Conservation (phyloP, 345 rosid genomes). For the Eutrema yunnanense region DNA sequence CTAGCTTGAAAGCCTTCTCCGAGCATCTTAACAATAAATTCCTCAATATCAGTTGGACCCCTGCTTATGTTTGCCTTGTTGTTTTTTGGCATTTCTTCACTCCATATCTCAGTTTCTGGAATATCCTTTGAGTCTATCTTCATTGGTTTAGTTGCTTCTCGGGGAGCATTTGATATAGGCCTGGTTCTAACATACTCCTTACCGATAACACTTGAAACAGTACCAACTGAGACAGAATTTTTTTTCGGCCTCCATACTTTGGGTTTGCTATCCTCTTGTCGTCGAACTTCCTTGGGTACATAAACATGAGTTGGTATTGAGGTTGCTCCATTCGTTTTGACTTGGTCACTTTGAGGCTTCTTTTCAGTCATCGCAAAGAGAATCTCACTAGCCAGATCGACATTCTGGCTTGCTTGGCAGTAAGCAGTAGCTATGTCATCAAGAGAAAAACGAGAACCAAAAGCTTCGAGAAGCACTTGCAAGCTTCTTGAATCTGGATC, state of each 20-base stretch:
- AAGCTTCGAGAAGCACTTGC: conserved; percentile 37
- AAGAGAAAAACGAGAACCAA: conserved; percentile 42
- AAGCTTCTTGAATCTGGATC: conserved; percentile 33
- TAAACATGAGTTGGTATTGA: conserved; percentile 21
- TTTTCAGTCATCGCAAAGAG: conserved; percentile 34
- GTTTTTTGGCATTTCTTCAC: conserved; percentile 16
- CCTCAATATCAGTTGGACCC: conserved; percentile 33
- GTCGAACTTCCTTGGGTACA: conserved; percentile 7
- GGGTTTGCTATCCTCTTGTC: conserved; percentile 17
- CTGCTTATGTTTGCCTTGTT: conserved; percentile 3
- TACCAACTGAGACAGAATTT: conserved; percentile 37
- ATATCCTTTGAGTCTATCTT: conserved; percentile 40
- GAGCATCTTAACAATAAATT: conserved; percentile 50
- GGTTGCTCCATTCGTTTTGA: not conserved
- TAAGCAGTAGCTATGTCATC: conserved; percentile 46
- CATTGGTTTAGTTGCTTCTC: conserved; percentile 39
- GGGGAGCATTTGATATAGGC: conserved; percentile 22
- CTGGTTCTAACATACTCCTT: conserved; percentile 35
- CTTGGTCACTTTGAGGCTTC: conserved; percentile 10
- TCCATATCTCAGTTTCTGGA: conserved; percentile 39
- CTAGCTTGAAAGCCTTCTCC: conserved; percentile 52
- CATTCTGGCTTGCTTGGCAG: conserved; percentile 31
- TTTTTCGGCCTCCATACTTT: conserved; percentile 27
- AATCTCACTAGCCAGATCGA: conserved; percentile 37
- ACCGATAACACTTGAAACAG: conserved; percentile 41